phyloP scores from a whole-genome alignment of 1,284 basidiomycete genomes.

The Ceratorhiza oryzae-sativae region DNA sequence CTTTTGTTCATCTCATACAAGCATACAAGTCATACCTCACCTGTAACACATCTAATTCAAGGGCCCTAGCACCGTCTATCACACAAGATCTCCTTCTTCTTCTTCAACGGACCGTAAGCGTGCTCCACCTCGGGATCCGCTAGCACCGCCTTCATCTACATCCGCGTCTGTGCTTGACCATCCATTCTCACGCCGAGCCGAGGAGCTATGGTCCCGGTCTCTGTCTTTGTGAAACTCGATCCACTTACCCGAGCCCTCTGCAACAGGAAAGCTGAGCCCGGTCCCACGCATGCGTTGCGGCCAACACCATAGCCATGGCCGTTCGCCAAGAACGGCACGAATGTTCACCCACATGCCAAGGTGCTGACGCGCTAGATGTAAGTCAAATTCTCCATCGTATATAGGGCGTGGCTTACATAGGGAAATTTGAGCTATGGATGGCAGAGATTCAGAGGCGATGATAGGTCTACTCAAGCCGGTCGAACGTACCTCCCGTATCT shows the following conservation, averaged over 20 bases:
- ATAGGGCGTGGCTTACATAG: conserved; percentile 66
- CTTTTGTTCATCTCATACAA: conserved; percentile 4
- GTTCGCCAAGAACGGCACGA: conserved; percentile 76
- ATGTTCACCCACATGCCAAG: conserved; percentile 60
- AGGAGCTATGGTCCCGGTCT: conserved; percentile 27
- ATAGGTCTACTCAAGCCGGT: conserved; percentile 6
- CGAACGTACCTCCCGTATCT: conserved; percentile 74
- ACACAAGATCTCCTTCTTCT: conserved; percentile 39
- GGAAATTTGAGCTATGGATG: conserved; percentile 85
- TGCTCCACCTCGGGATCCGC: conserved; percentile 21
- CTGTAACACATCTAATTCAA: conserved; percentile 34
- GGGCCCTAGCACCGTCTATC: conserved; percentile 18
- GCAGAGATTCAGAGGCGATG: not conserved
- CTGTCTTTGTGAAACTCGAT: conserved; percentile 56
- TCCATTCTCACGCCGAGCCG: conserved; percentile 13
- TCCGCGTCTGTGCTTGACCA: conserved; percentile 36
- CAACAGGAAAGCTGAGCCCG: conserved; percentile 79
- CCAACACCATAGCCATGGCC: conserved; percentile 82
- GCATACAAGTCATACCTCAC: conserved; percentile 23
- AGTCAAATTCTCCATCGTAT: not conserved
- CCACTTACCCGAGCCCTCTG: conserved; percentile 80
- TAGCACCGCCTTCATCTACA: conserved; percentile 32
- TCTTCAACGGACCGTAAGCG: conserved; percentile 27
- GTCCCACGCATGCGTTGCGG: conserved; percentile 67
- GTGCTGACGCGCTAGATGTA: conserved; percentile 33